Evolutionary conservation across 805 yeast species (phyloP).

Genomic region (Pichia heedii): DNA sequence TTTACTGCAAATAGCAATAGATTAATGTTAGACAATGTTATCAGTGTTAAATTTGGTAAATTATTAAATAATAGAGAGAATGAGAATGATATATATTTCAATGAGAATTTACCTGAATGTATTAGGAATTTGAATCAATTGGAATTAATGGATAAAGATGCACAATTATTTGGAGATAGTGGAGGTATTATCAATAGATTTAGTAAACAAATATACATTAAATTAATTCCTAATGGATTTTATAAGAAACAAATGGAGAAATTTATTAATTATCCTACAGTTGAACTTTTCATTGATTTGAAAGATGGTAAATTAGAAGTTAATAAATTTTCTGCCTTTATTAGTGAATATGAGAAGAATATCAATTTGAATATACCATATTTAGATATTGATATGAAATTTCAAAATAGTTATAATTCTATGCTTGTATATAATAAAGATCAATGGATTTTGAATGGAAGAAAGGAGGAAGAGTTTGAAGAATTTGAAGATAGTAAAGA

Average conservation of each 20-base stretch:
- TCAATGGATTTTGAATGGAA: conserved; percentile 11
- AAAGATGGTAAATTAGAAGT: conserved; percentile 14
- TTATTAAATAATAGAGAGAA: conserved; percentile 14
- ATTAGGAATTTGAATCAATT: conserved; percentile 18
- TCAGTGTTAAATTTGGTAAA: conserved; percentile 24
- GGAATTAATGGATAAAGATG: conserved; percentile 16
- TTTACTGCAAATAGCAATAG: conserved; percentile 5
- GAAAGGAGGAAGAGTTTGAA: conserved; percentile 1
- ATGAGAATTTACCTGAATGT: conserved; percentile 20
- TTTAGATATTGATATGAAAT: conserved; percentile 21
- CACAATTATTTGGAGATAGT: conserved; percentile 21
- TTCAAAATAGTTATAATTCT: conserved; percentile 24
- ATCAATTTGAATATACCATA: conserved; percentile 22
- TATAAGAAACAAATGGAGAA: conserved; percentile 12
- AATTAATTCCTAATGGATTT: conserved; percentile 27
- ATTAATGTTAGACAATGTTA: conserved; percentile 16
- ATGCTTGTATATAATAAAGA: conserved; percentile 15
- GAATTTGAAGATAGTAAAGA: not conserved
- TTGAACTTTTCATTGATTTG: conserved; percentile 26
- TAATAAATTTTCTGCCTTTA: conserved; percentile 17
- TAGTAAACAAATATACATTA: conserved; percentile 22
- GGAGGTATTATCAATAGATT: conserved; percentile 26
- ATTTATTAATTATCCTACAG: conserved; percentile 20
- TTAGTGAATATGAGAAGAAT: conserved; percentile 23
- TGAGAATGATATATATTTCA: conserved; percentile 16